phyloP scores from a whole-genome alignment of 225 moss, liverwort and hornwort genomes.

The Marchantia polymorpha region DNA sequence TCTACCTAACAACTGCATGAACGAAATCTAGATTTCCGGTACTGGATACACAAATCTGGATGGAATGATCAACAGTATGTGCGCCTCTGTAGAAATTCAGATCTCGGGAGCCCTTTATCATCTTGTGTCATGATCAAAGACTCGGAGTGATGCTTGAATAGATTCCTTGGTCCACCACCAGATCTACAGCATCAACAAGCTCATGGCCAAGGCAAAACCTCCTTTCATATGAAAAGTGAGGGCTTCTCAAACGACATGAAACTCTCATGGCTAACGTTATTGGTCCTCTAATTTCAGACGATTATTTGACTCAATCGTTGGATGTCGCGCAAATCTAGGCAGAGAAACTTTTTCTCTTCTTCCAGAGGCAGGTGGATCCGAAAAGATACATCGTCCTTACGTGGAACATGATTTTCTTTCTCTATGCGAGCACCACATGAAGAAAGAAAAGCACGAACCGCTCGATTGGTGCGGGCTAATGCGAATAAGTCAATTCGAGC shows the following conservation, averaged over 20 bases:
- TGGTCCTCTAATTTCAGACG: neutral
- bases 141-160: no score
- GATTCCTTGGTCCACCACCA: no score
- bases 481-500: no score
- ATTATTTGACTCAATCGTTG: neutral
- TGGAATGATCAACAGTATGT: neutral
- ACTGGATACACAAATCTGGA: neutral
- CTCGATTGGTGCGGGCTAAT: no score
- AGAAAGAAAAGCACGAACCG: no score
- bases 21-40: neutral
- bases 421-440: no score
- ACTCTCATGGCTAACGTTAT: neutral
- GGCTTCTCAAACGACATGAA: neutral
- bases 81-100: neutral
- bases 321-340: neutral
- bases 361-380: neutral
- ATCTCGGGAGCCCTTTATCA: neutral
- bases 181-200: neutral
- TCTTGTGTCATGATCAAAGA: no score
- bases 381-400: neutral
- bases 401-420: neutral
- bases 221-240: neutral
- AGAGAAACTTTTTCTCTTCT: neutral
- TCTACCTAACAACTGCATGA: neutral
- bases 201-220: neutral